Conservation (phyloP, 352 stramenopile genomes). For the Phytophthora pisi region DNA sequence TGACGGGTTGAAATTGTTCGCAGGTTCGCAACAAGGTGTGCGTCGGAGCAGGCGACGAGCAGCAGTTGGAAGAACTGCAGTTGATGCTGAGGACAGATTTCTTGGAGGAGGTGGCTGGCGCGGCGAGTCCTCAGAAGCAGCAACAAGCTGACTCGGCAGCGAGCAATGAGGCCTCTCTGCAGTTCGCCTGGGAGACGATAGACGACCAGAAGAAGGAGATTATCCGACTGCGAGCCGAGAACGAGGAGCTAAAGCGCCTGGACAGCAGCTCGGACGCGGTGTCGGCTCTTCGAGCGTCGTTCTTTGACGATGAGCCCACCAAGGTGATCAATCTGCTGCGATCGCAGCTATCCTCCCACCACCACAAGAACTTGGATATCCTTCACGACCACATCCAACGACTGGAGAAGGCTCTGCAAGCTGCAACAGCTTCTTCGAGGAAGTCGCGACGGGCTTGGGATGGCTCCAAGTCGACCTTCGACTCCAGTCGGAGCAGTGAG, state of each 20-base stretch:
- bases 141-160: constrained; percentile 35
- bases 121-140: constrained; percentile 34
- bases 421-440: constrained; percentile 11
- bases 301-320: constrained; percentile 44
- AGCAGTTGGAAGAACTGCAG: constrained; percentile 62
- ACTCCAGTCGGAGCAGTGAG: constrained; percentile 44
- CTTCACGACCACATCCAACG: constrained; percentile 65
- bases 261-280: constrained; percentile 5
- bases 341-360: constrained; percentile 57
- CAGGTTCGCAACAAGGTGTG: constrained; percentile 51
- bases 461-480: constrained; percentile 43
- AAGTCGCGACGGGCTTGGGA: constrained; percentile 27
- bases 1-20: constrained; percentile 3
- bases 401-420: constrained; percentile 48
- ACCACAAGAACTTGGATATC: constrained; percentile 55
- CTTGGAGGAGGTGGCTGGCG: constrained; percentile 47
- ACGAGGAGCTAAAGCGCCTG: constrained; percentile 43
- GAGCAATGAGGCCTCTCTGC: constrained; percentile 64
- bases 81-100: constrained; percentile 56
- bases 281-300: constrained; percentile 3
- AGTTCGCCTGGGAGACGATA: constrained; percentile 81
- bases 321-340: constrained; percentile 57
- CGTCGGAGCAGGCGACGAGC: constrained; percentile 52
- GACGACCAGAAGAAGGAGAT: constrained; percentile 77
- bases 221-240: constrained; percentile 60